Evolutionary conservation across 2,329 filamentous ascomycete genomes (phyloP).

Genomic region (Fusarium praegraminearum): DNA sequence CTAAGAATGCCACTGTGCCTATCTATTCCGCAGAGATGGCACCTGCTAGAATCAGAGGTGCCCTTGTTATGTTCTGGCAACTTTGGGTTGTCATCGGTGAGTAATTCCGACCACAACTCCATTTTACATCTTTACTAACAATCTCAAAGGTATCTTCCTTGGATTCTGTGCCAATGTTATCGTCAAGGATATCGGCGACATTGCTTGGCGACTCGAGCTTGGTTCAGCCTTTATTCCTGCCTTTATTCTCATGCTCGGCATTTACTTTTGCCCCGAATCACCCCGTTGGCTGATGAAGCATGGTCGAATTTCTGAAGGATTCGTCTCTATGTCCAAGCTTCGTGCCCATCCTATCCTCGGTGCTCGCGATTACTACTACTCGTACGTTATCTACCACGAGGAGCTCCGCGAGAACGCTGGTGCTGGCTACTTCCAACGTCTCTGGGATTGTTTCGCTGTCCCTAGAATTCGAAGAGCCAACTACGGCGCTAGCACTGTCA

Average conservation of each 20-base stretch:
- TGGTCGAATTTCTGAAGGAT: conserved; percentile 69
- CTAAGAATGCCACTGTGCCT: conserved; percentile 74
- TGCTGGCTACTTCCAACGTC: conserved; percentile 60
- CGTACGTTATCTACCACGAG: conserved; percentile 58
- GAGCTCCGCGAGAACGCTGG: conserved; percentile 55
- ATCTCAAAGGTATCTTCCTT: conserved; percentile 50
- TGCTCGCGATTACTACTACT: conserved; percentile 71
- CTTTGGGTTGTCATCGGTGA: conserved; percentile 71
- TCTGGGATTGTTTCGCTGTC: conserved; percentile 73
- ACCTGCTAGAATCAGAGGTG: conserved; percentile 75
- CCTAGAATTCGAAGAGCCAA: conserved; percentile 77
- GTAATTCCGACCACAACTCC: rapidly evolving
- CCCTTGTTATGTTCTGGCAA: conserved; percentile 84
- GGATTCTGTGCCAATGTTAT: conserved; percentile 58
- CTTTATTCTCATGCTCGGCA: conserved; percentile 63
- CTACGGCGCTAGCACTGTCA: conserved; percentile 81
- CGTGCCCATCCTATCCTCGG: conserved; percentile 67
- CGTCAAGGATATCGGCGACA: conserved; percentile 42
- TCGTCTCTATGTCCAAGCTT: conserved; percentile 63
- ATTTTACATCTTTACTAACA: rapidly evolving
- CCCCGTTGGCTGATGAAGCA: conserved; percentile 76
- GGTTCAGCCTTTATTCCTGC: conserved; percentile 72
- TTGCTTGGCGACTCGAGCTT: conserved; percentile 60
- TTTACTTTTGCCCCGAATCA: conserved; percentile 74
- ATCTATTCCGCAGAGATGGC: conserved; percentile 81